phyloP scores from a whole-genome alignment of 2,329 filamentous ascomycete genomes.

The Botrytis paeoniae region DNA sequence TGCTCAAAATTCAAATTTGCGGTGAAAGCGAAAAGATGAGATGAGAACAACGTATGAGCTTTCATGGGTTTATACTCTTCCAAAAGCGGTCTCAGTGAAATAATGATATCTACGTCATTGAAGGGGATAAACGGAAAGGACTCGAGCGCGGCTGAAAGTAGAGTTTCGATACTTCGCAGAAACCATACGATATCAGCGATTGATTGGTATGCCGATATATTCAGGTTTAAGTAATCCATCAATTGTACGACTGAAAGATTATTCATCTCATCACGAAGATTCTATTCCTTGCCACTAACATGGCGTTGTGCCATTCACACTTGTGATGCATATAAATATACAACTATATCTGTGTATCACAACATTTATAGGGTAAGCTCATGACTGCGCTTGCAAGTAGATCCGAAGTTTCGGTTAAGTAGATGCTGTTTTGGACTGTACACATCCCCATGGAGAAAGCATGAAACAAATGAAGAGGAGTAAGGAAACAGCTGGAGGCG shows the following conservation, averaged over 20 bases:
- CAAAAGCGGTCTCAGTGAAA: not conserved
- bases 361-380: not conserved
- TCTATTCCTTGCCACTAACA: not conserved
- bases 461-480: not conserved
- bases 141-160: not conserved
- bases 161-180: not conserved
- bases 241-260: not conserved
- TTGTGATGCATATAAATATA: not conserved
- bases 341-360: not conserved
- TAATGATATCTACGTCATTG: not conserved
- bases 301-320: not conserved
- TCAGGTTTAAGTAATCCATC: not conserved
- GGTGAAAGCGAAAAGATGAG: not conserved
- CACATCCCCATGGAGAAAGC: not conserved
- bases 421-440: not conserved
- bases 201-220: not conserved
- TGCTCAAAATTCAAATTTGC: not conserved
- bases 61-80: not conserved
- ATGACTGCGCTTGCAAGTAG: not conserved
- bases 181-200: not conserved
- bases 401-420: not conserved
- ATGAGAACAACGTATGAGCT: not conserved
- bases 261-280: not conserved
- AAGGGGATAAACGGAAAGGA: not conserved
- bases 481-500: not conserved